Conservation (phyloP, 495 filamentous ascomycete species). For the Penicillium antarcticum region DNA sequence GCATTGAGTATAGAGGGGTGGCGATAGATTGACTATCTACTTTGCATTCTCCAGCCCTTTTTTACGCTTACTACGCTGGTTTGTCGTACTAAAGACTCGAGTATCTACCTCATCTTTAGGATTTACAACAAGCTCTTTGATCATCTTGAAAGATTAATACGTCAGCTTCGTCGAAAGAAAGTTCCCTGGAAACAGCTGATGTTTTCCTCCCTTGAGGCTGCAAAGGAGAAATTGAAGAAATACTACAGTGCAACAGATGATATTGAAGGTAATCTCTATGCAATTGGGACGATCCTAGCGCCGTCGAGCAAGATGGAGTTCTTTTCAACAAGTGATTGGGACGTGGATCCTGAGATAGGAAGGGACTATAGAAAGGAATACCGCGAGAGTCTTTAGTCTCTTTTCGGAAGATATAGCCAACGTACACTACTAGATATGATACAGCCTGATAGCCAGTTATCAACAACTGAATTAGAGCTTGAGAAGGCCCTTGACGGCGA, state of each 20-base stretch:
- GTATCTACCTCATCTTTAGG: constrained; percentile 7
- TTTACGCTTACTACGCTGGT: constrained; percentile 3
- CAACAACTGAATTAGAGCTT: background rate
- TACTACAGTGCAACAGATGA: constrained; percentile 5
- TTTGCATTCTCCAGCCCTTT: constrained; percentile 3
- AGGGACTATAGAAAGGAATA: background rate
- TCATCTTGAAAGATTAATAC: background rate
- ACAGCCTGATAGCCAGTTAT: background rate
- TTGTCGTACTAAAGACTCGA: constrained; percentile 12
- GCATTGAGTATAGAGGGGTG: constrained; percentile 10
- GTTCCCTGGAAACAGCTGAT: constrained; percentile 6
- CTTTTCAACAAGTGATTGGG: constrained; percentile 14
- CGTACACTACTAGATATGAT: background rate
- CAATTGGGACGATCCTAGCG: constrained; percentile 13
- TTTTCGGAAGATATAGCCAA: background rate
- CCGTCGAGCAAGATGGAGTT: constrained; percentile 16
- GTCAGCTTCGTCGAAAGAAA: background rate
- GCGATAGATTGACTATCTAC: constrained; percentile 13
- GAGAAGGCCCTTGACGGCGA: background rate
- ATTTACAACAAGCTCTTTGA: constrained; percentile 10
- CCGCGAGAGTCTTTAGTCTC: background rate
- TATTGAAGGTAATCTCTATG: constrained; percentile 9
- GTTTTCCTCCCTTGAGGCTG: background rate
- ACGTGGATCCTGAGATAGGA: background rate
- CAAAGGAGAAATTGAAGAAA: constrained; percentile 1